These are phyloP conservation scores for Nevesoporus exiguus DNA, from an alignment of 768 basidiomycete species.

Conservation along the genomic window DNA sequence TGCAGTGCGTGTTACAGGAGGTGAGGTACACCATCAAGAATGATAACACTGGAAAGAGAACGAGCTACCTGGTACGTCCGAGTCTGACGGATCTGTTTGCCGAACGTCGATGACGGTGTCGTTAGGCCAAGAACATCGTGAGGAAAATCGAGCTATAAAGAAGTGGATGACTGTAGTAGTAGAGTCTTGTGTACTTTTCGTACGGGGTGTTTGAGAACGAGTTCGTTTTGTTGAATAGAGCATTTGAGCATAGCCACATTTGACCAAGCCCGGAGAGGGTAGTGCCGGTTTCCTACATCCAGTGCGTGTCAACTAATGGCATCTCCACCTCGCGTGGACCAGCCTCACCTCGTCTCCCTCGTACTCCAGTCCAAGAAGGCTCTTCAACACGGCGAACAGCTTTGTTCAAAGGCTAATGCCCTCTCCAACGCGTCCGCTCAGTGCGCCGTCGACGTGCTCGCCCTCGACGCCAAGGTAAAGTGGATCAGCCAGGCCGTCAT, in stretches of 20 bases:
- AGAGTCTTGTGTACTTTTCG: slow-evolving; percentile 4
- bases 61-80: slow-evolving; percentile 34
- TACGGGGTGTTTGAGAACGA: too few species aligned
- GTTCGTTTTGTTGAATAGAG: too few species aligned
- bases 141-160: slow-evolving; percentile 14
- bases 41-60: slow-evolving; percentile 41
- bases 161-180: not conserved
- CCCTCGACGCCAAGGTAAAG: slow-evolving; percentile 73
- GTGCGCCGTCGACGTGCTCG: slow-evolving; percentile 65
- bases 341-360: slow-evolving; percentile 68
- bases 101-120: not conserved
- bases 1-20: slow-evolving; percentile 22
- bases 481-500: slow-evolving; percentile 74
- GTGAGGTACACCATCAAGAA: slow-evolving; percentile 39
- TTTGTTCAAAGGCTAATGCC: slow-evolving; percentile 65
- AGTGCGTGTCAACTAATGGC: slow-evolving; percentile 15
- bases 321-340: slow-evolving; percentile 32
- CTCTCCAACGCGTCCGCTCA: slow-evolving; percentile 66
- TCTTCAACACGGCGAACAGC: slow-evolving; percentile 70
- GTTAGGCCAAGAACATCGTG: slow-evolving; percentile 39
- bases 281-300: not conserved
- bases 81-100: not conserved
- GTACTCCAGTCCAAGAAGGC: slow-evolving; percentile 82
- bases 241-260: slow-evolving; percentile 7
- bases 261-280: not conserved